Evolutionary conservation across 2,329 filamentous ascomycete genomes (phyloP).

Genomic region (Trichoderma simmonsii): DNA sequence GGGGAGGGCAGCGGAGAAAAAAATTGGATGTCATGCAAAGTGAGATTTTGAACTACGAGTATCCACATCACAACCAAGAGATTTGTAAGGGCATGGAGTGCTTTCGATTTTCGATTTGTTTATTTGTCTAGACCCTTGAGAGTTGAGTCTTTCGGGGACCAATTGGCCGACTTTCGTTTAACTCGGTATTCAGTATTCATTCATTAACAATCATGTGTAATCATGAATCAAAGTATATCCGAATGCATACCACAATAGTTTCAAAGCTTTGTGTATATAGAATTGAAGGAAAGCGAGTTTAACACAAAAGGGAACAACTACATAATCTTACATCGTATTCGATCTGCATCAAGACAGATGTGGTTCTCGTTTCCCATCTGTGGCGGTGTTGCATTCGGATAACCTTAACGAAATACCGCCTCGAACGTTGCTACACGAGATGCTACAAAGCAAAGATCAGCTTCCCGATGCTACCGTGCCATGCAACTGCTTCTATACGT

Average conservation of each 20-base stretch:
- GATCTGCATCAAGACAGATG: background rate
- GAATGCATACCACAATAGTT: background rate
- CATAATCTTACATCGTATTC: background rate
- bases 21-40: background rate
- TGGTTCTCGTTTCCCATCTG: background rate
- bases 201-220: background rate
- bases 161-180: background rate
- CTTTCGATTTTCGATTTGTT: background rate
- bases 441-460: background rate
- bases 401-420: background rate
- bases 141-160: background rate
- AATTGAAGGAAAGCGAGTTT: background rate
- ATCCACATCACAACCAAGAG: background rate
- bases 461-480: slow-evolving; percentile 6
- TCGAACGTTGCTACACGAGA: background rate
- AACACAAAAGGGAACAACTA: background rate
- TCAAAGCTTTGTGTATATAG: background rate
- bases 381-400: background rate
- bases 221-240: background rate
- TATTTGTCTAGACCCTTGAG: background rate
- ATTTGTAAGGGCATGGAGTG: background rate
- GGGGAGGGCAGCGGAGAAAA: slow-evolving; percentile 2
- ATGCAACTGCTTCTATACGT: slow-evolving; percentile 4
- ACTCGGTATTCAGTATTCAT: background rate
- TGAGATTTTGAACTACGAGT: slow-evolving; percentile 5